Base-by-base conservation (phyloP, 2,329 filamentous ascomycete species). In the Penicillium sp. region DNA sequence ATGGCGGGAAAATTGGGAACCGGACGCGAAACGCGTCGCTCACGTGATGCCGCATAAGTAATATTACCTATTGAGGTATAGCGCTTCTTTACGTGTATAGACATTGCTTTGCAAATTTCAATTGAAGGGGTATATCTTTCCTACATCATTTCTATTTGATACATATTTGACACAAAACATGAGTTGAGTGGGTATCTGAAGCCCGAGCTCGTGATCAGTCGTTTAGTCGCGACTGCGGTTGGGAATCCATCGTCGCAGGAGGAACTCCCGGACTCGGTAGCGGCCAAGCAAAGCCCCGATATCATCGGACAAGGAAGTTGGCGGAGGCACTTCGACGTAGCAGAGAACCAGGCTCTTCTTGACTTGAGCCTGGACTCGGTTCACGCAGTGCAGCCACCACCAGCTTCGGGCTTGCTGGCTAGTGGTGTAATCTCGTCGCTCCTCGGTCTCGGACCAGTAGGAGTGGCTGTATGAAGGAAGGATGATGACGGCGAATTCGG, bases 301-400 rank as follows among this genome's bases (percentile, higher is more conserved):
- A 51, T 88, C 82, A 74, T 64, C 49, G 31, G 70, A 68, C 2
- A 52, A 54, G 18, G 46, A 31, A 13, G 76, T 62, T 1, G 88
- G 87, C 3, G 86, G 79, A 2, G 93, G 93, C 4, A 98, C 79
- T 56, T 97, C 91, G 10, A 98, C 91, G 65, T 96, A 98, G 35
- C 88, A 86, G 28, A 98, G 68, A 32, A 97, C 84, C 58, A 98
- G 69, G 42, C 84, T 95, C 78, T 98, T 98, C 66, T 86, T 82
- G 4, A 95, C 93, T 61, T 95, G 89, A 1, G 86, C 85, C 60
- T 97, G 83, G 13, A 97, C 91, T 7, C 93, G 82, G 57, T 95
- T 95, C 39, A 95, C 81, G 40, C 88, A 87, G 72, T 96, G 92
- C 44, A 97, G 55, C 74, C 74, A 76, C 74, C 73, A 76, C 74